These are phyloP conservation scores for Vitis cinerea DNA, from an alignment of 164 flowering plant genomes.

Conservation along the genomic window DNA sequence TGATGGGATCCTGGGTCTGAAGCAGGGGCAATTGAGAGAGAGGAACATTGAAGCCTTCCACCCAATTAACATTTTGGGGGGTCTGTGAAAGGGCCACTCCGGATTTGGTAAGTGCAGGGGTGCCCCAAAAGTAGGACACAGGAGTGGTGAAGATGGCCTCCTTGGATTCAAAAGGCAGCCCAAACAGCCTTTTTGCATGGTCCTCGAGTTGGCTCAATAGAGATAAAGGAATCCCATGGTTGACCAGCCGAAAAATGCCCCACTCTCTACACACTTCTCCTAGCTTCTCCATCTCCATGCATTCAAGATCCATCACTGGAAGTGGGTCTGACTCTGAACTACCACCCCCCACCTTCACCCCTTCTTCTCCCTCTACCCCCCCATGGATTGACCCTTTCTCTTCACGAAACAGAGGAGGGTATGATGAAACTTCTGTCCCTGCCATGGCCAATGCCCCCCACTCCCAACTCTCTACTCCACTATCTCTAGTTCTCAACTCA, in stretches of 20 bases:
- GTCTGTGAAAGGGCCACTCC: conserved; percentile 28
- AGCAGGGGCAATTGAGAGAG: conserved; percentile 27
- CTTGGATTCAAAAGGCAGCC: conserved; percentile 54
- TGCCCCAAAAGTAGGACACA: conserved; percentile 64
- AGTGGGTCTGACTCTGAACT: conserved; percentile 19
- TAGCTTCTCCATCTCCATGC: conserved; percentile 22
- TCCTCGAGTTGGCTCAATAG: conserved; percentile 37
- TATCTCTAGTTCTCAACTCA: no score
- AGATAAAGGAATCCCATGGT: conserved; percentile 59
- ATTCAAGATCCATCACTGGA: conserved; percentile 50
- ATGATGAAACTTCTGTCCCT: conserved; percentile 7
- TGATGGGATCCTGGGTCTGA: conserved; percentile 20
- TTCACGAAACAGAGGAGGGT: conserved; percentile 24
- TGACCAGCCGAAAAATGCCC: conserved; percentile 67
- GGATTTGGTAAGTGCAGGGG: conserved; percentile 45
- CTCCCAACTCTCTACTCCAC: no score
- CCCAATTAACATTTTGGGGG: conserved; percentile 34
- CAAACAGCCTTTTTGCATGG: conserved; percentile 34
- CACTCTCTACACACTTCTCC: conserved; percentile 49
- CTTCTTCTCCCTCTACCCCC: not conserved
- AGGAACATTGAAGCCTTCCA: conserved; percentile 51
- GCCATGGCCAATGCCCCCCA: no score
- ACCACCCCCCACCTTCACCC: not conserved
- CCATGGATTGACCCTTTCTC: not conserved
- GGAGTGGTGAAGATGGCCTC: conserved; percentile 24